Evolutionary conservation across 225 moss, liverwort and hornwort genomes (phyloP).

Genomic region (Pleurozium schreberi): DNA sequence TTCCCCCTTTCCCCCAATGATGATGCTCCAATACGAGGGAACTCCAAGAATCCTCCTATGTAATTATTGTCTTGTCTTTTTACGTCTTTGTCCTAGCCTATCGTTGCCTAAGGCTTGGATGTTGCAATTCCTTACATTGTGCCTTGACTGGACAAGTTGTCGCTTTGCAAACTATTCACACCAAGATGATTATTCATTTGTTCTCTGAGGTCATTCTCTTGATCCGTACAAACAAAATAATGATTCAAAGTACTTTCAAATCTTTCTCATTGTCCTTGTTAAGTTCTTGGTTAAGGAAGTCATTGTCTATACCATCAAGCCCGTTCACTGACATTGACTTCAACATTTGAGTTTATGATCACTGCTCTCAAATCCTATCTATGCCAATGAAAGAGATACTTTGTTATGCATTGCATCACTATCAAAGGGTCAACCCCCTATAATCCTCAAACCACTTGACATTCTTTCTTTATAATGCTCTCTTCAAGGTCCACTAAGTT

Average conservation of each 20-base stretch:
- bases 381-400: too few species aligned
- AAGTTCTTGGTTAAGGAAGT: neutral
- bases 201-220: neutral
- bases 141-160: neutral
- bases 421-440: neutral
- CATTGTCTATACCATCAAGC: neutral
- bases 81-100: neutral
- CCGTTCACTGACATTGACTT: neutral
- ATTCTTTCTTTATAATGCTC: neutral
- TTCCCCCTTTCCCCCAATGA: neutral
- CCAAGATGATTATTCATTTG: neutral
- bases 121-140: neutral
- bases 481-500: too few species aligned
- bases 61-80: neutral
- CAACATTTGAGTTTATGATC: neutral
- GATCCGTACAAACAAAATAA: neutral
- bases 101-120: neutral
- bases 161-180: neutral
- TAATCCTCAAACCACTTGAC: accelerated
- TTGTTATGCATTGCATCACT: neutral
- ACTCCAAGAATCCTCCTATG: neutral
- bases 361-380: neutral
- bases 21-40: neutral
- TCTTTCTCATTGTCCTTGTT: neutral
- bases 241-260: neutral